phyloP scores from a whole-genome alignment of 768 basidiomycete species.

The Cystobasidium tubakii region DNA sequence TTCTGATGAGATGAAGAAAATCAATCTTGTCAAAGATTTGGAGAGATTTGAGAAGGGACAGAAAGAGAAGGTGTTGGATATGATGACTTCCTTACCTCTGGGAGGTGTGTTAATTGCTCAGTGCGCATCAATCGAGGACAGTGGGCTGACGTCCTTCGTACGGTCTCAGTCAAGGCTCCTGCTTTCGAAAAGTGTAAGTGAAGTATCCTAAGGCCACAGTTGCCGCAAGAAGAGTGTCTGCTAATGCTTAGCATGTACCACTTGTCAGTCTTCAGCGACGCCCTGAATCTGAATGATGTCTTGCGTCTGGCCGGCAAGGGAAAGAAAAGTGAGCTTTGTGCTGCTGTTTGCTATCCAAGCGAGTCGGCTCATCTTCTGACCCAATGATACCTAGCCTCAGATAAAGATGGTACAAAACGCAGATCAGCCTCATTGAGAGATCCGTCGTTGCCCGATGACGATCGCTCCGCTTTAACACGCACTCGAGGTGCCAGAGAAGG shows the following conservation, averaged over 20 bases:
- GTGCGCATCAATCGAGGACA: no score
- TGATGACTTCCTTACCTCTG: not conserved
- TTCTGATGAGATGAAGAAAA: constrained; percentile 24
- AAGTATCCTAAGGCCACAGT: no score
- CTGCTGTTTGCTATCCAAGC: no score
- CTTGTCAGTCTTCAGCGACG: not conserved
- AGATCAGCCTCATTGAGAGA: not conserved
- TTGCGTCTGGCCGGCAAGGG: not conserved
- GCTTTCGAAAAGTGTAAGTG: not conserved
- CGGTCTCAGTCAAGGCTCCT: not conserved
- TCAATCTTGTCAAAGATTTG: not conserved
- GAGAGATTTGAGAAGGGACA: constrained; percentile 11
- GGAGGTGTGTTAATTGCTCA: not conserved
- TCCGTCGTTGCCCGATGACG: not conserved
- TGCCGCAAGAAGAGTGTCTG: no score
- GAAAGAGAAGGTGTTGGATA: not conserved
- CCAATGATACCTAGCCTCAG: not conserved
- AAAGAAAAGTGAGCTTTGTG: constrained; percentile 1
- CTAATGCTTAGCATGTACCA: no score
- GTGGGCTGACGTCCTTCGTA: not conserved
- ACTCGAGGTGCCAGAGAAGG: not conserved
- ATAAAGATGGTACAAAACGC: not conserved
- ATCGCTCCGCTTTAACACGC: not conserved
- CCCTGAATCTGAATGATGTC: constrained; percentile 3
- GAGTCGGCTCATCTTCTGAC: no score